These are phyloP conservation scores for Yamadazyma siamensis DNA, from an alignment of 1,139 yeast species.

Conservation along the genomic window DNA sequence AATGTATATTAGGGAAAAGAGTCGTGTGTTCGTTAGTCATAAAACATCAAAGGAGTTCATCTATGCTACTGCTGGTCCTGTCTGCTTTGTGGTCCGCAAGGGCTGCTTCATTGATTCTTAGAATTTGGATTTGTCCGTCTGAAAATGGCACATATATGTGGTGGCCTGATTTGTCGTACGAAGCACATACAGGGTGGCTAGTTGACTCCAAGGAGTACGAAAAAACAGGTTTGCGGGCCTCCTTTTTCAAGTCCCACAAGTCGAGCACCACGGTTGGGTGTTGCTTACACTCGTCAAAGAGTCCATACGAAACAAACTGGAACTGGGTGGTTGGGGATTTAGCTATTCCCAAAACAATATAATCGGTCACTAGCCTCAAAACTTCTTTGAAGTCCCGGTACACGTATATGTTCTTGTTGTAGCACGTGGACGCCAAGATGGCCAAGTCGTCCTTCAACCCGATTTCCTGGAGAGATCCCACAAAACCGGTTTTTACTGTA, in stretches of 20 bases:
- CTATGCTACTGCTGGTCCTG: too few relatives aligned
- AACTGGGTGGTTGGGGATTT: constrained; percentile 39
- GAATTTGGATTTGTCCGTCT: constrained; percentile 25
- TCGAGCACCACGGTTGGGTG: constrained; percentile 34
- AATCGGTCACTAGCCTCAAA: constrained; percentile 27
- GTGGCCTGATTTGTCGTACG: constrained; percentile 22
- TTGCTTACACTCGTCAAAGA: constrained; percentile 18
- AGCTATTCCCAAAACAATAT: constrained; percentile 39
- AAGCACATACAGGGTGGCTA: constrained; percentile 9
- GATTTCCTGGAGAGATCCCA: constrained; percentile 6
- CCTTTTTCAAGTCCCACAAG: constrained; percentile 50
- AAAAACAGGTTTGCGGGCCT: constrained; percentile 36
- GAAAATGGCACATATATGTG: constrained; percentile 22
- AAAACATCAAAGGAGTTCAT: too few relatives aligned
- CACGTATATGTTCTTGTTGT: constrained; percentile 9
- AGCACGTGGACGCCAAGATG: constrained; percentile 8
- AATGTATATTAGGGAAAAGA: constrained; percentile 21
- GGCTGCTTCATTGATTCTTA: too few relatives aligned
- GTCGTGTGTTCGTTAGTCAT: too few relatives aligned
- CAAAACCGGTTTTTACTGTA: constrained; percentile 5
- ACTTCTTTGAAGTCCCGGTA: constrained; percentile 8
- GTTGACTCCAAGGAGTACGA: constrained; percentile 2
- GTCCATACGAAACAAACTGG: constrained; percentile 50
- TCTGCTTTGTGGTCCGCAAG: too few relatives aligned
- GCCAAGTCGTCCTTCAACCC: constrained; percentile 10